Conservation (phyloP, 2,329 filamentous ascomycete species). For the Talaromyces pinophilus region DNA sequence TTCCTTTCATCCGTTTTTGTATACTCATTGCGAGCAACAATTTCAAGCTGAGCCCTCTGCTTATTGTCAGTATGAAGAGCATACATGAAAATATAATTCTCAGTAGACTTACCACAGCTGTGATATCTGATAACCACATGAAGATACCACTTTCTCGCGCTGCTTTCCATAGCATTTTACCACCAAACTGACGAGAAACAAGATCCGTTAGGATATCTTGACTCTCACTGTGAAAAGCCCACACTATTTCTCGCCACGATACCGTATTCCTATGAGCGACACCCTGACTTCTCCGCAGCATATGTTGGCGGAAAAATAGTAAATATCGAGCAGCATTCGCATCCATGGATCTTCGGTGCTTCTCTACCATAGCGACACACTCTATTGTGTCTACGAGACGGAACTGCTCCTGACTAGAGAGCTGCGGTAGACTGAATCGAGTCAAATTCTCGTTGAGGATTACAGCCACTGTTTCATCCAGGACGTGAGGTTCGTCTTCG, state of each 20-base stretch:
- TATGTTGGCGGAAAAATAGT: constrained; percentile 81
- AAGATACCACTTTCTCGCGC: constrained; percentile 87
- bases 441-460: constrained; percentile 76
- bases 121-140: constrained; percentile 84
- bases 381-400: constrained; percentile 81
- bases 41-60: constrained; percentile 77
- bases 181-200: constrained; percentile 75
- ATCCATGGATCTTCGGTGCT: constrained; percentile 84
- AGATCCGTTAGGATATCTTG: constrained; percentile 90
- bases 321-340: constrained; percentile 86
- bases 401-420: constrained; percentile 84
- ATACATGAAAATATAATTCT: neutral
- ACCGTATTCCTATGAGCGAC: constrained; percentile 61
- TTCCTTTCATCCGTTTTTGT: constrained; percentile 84
- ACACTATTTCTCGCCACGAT: constrained; percentile 56
- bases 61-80: constrained; percentile 4
- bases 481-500: constrained; percentile 58
- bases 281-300: constrained; percentile 66
- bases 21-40: constrained; percentile 91
- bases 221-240: constrained; percentile 52
- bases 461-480: constrained; percentile 70
- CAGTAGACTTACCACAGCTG: constrained; percentile 65
- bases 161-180: constrained; percentile 78
- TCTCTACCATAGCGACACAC: constrained; percentile 79
- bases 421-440: constrained; percentile 70